Evolutionary conservation across 305 asterid genomes (phyloP).

Genomic region (Lippia alba): DNA sequence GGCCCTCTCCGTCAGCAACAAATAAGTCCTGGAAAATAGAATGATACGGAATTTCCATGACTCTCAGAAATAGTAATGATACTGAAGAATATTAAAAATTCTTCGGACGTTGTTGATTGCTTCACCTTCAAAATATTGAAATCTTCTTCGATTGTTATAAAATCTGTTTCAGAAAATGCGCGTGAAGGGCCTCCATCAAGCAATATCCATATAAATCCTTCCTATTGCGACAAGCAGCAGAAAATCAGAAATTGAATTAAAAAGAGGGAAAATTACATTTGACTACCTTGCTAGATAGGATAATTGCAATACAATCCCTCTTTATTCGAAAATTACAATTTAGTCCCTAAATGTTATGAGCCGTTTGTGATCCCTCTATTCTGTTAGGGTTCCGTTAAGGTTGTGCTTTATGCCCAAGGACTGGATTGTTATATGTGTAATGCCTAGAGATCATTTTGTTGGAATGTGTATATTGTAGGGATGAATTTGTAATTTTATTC

Average conservation of each 20-base stretch:
- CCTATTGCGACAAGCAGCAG: conserved; percentile 55
- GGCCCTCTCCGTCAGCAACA: conserved; percentile 98
- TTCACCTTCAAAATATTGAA: conserved; percentile 78
- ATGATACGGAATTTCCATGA: conserved; percentile 1
- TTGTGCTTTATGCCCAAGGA: no score
- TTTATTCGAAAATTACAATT: no score
- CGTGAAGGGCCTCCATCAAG: conserved; percentile 98
- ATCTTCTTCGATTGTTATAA: conserved; percentile 84
- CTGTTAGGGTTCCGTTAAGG: no score
- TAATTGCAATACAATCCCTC: no score
- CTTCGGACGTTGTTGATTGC: conserved; percentile 26
- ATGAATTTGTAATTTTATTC: no score
- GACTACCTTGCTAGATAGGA: no score
- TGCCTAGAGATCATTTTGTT: no score
- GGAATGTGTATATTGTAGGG: no score
- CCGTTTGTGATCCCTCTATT: no score
- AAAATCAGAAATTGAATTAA: conserved; percentile 37
- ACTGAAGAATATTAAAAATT: not conserved
- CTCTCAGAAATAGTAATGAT: conserved; percentile 5
- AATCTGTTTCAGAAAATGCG: conserved; percentile 80
- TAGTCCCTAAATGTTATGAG: no score
- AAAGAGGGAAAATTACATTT: no score
- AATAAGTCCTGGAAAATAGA: conserved; percentile 73
- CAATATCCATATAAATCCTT: conserved; percentile 91
- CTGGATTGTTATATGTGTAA: no score